Evolutionary conservation across 2,329 filamentous ascomycete species (phyloP).

Genomic region (Plenodomus tracheiphilus): DNA sequence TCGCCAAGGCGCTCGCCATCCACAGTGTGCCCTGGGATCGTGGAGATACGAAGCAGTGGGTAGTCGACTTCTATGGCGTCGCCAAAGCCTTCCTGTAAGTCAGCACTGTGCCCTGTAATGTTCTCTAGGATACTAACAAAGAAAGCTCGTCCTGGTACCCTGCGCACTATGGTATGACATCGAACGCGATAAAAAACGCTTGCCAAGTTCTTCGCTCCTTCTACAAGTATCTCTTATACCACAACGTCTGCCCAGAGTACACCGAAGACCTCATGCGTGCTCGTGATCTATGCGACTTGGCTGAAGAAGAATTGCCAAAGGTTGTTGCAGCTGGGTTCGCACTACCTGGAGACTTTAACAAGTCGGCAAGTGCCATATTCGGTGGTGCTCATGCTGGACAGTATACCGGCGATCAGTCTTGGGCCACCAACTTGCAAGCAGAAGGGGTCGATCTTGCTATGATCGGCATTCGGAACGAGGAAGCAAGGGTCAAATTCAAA

Average conservation of each 20-base stretch:
- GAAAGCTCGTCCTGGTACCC: constrained; percentile 59
- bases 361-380: constrained; percentile 71
- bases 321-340: constrained; percentile 55
- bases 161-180: constrained; percentile 58
- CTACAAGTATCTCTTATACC: constrained; percentile 81
- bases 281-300: constrained; percentile 66
- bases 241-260: constrained; percentile 86
- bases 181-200: constrained; percentile 59
- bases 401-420: constrained; percentile 48
- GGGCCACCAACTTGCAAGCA: constrained; percentile 41
- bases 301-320: constrained; percentile 67
- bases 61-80: constrained; percentile 79
- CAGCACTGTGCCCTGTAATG: constrained; percentile 5
- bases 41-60: constrained; percentile 62
- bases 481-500: constrained; percentile 55
- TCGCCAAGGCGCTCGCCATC: constrained; percentile 65
- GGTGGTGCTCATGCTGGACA: constrained; percentile 55
- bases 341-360: constrained; percentile 80
- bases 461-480: constrained; percentile 49
- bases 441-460: constrained; percentile 20
- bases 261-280: constrained; percentile 67
- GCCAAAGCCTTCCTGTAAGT: constrained; percentile 77
- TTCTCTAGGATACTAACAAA: constrained; percentile 10
- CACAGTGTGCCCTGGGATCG: constrained; percentile 60
- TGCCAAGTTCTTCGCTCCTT: constrained; percentile 79